Evolutionary conservation across 495 filamentous ascomycete species (phyloP).

Genomic region (Penicillium cinerascens): DNA sequence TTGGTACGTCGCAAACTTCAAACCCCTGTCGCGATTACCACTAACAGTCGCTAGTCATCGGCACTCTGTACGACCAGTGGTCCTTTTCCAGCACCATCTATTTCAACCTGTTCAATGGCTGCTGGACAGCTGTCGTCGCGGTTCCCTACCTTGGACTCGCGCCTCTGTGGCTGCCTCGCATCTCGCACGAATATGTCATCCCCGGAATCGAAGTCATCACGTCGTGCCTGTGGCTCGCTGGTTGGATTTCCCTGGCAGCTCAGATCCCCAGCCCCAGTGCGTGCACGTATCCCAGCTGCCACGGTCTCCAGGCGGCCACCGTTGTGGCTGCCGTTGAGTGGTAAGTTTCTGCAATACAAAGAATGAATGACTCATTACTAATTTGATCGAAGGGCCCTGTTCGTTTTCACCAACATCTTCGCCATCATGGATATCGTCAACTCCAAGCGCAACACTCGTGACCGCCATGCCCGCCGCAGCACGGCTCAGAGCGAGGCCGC

Average conservation of each 20-base stretch:
- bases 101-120: conserved; percentile 65
- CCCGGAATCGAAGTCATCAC: conserved; percentile 21
- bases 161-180: conserved; percentile 50
- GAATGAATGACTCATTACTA: background rate
- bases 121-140: conserved; percentile 60
- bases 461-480: background rate
- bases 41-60: conserved; percentile 16
- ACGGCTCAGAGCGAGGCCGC: background rate
- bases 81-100: conserved; percentile 38
- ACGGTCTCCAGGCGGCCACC: conserved; percentile 37
- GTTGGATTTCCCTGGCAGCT: conserved; percentile 65
- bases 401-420: conserved; percentile 19
- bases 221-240: conserved; percentile 55
- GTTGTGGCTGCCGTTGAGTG: conserved; percentile 49
- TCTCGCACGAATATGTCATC: conserved; percentile 48
- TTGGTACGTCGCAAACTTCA: conserved; percentile 43
- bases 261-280: conserved; percentile 43
- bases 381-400: conserved; percentile 30
- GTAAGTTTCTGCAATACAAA: conserved; percentile 22
- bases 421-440: conserved; percentile 17
- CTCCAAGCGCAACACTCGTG: conserved; percentile 6
- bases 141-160: conserved; percentile 60
- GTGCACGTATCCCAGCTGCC: conserved; percentile 46
- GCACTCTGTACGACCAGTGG: conserved; percentile 27
- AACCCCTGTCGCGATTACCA: background rate